Evolutionary conservation across 192 early-diverging fungal species (phyloP), one percentile per base, ranked within the genome.

Genomic region (Radiomyces spectabilis): DNA sequence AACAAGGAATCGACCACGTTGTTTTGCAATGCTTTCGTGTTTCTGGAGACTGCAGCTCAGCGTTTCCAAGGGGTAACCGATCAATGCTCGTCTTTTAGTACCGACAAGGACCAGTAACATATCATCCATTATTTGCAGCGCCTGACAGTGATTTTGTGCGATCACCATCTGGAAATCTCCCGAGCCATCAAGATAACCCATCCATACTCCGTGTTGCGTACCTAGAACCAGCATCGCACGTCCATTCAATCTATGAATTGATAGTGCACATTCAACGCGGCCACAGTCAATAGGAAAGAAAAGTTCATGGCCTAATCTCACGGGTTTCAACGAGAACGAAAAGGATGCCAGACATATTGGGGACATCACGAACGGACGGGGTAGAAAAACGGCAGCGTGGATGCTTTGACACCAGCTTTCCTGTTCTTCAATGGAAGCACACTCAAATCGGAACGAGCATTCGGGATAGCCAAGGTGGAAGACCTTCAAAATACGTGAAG

Each of bases 201-300:
- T 30, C 59, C 59, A 61, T 7, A 61, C 22, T 0, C 59, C 59
- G 24, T 61, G 22, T 19, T 51, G 50, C 4, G 59, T 53, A 12
- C 59, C 59, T 13, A 61, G 33, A 7, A 51, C 59, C 24, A 61
- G 52, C 32, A 47, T 58, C 21, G 24, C 26, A 44, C 21, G 22
- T 25, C 4, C 21, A 19, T 41, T 41, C 4, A 5, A 4, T 41
- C 15, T 13, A 5, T 46, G 4, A 5, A 46, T 46, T 22, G 21
- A 46, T 9, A 45, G 27, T 4, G 55, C 44, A 33, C 55, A 57
- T 21, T 41, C 21, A 32, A 57, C 25, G 25, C 16, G 29, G 0
- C 48, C 48, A 34, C 15, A 30, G 13, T 9, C 13, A 18, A 34
- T 33, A 18, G 25, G 39, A 8, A 40, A 40, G n/a, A 40, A 18